Percentiles rank a stretch among this genome's conserved stretches.
Conservation (phyloP, 2,329 filamentous ascomycete species). For the Fusarium veterinarium region DNA sequence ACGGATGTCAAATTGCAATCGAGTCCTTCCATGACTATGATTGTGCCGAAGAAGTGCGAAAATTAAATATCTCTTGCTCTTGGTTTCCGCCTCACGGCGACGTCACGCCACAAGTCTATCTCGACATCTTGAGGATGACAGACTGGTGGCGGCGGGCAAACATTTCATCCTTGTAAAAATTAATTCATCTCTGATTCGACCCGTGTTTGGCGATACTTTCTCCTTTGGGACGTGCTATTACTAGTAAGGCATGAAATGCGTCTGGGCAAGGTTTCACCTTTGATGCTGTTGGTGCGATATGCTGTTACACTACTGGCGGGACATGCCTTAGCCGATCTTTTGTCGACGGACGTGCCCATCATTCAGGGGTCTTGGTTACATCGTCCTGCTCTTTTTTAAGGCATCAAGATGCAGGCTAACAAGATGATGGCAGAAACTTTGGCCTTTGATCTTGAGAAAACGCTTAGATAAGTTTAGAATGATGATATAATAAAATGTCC, state of each 20-base stretch:
- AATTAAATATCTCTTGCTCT: conserved; percentile 62
- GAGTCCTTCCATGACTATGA: conserved; percentile 83
- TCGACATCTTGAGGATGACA: conserved; percentile 15
- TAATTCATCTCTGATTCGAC: conserved; percentile 15
- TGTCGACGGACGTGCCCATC: conserved; percentile 8
- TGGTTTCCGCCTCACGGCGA: conserved; percentile 44
- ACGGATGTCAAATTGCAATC: conserved; percentile 99
- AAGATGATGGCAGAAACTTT: background rate
- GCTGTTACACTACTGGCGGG: background rate
- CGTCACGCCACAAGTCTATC: conserved; percentile 40
- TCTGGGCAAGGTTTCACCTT: conserved; percentile 26
- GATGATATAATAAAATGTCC: background rate
- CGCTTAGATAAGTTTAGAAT: background rate
- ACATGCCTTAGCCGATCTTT: conserved; percentile 20
- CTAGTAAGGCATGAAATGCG: conserved; percentile 15
- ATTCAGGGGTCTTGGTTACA: conserved; percentile 31
- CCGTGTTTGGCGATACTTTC: background rate
- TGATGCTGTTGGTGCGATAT: conserved; percentile 1
- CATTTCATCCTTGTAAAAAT: conserved; percentile 30
- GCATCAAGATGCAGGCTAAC: conserved; percentile 11
- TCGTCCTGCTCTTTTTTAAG: conserved; percentile 12
- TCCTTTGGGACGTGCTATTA: conserved; percentile 4
- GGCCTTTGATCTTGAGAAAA: background rate
- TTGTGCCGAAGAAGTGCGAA: conserved; percentile 99
- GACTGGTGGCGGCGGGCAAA: conserved; percentile 47